These are phyloP conservation scores for Quercus bicolor DNA, from an alignment of 306 rosid species.

Conservation along the genomic window DNA sequence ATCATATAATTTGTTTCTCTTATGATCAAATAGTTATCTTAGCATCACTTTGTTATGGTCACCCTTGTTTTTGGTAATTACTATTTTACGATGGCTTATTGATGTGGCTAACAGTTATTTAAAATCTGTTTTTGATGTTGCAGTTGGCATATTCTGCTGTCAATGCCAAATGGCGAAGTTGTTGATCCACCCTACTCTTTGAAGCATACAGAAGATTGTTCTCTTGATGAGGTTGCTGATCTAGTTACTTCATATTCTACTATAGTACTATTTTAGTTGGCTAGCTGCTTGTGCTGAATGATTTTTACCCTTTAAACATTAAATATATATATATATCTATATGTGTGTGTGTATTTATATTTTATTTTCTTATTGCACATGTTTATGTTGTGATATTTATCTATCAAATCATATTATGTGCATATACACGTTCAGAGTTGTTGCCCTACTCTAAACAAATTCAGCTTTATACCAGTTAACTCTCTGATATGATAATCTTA, in stretches of 20 bases:
- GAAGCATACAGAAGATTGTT: slow-evolving; percentile 53
- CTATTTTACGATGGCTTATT: neutral
- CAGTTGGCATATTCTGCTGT: slow-evolving; percentile 74
- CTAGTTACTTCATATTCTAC: slow-evolving; percentile 11
- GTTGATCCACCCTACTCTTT: slow-evolving; percentile 69
- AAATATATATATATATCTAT: neutral
- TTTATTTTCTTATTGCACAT: neutral
- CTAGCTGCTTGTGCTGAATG: neutral
- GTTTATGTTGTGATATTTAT: neutral
- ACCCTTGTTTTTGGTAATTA: neutral
- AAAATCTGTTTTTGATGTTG: slow-evolving; percentile 17
- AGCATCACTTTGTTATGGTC: neutral
- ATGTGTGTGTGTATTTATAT: neutral
- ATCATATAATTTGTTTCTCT: neutral
- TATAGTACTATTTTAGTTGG: neutral
- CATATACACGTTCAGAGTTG: neutral
- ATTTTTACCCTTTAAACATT: slow-evolving; percentile 4
- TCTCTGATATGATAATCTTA: neutral
- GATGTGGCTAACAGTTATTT: neutral
- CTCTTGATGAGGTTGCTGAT: slow-evolving; percentile 72
- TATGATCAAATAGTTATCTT: neutral
- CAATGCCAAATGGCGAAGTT: slow-evolving; percentile 59
- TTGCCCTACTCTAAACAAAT: neutral
- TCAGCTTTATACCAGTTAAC: neutral
- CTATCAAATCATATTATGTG: neutral